Evolutionary conservation across 2,329 filamentous ascomycete species (phyloP), one percentile per base, ranked within the genome.

Genomic region (Epichloe coenophiala): DNA sequence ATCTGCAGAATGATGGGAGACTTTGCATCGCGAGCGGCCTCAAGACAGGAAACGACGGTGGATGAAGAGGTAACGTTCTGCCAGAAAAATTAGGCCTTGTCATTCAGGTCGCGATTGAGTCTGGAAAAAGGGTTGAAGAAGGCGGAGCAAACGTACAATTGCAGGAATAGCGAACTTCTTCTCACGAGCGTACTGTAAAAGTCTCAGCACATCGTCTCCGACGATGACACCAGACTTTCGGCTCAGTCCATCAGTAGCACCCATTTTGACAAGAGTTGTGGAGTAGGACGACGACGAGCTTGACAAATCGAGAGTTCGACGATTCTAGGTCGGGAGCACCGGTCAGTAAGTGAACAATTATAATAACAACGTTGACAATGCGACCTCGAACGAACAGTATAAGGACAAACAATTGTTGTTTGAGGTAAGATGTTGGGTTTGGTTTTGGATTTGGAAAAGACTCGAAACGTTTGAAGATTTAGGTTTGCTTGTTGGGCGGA

Each of bases 11-110:
- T 86, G 72, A 96, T 84, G 62, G 93, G 93, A 55, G 87, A 78
- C 71, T 95, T 95, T 67, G 82, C 76, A 71, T 97, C 90, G 63
- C 88, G 84, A 61, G 93, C 93, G 67, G 93, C 93, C 79, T 98
- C 93, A 61, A 98, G 88, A 50, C 88, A 74, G 62, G 88, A 83
- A 59, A 96, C 84, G 56, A 67, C 68, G 49, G 74, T 76, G 56
- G 88, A 95, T 55, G 87, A 95, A 41, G 89, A 95, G 61, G 91
- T 97, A 65, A 95, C 87, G 74, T 97, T 96, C 67, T 69, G 37
- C 31, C n/a, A 41, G 40, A 8, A 5, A 13, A 35, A 7, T 38
- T 33, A 23, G 3, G 31, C 47, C 42, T 44, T 13, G 19, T 45
- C 21, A 23, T 12, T 45, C 21, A 40, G 9, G 13, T 31, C n/a